Conservation (phyloP, 805 yeast species). For the Candida coquimbonensis region DNA sequence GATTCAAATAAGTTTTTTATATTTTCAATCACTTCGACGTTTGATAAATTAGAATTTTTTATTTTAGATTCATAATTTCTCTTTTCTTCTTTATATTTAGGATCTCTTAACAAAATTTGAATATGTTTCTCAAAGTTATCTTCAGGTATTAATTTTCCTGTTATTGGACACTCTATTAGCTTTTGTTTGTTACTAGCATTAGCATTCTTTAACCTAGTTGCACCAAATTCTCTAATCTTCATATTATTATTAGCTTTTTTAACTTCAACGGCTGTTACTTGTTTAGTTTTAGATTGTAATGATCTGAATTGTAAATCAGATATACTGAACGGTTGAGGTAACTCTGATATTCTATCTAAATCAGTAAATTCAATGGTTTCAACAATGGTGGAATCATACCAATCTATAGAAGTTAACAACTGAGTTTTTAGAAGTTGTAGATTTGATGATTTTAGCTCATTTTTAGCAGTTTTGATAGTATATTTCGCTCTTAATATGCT, state of each 20-base stretch:
- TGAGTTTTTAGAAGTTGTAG: slow-evolving; percentile 32
- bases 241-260: slow-evolving; percentile 17
- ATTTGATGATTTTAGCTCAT: slow-evolving; percentile 29
- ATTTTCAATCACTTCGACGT: slow-evolving; percentile 56
- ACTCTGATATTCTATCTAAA: slow-evolving; percentile 49
- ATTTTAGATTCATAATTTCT: slow-evolving; percentile 50
- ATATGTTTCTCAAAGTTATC: slow-evolving; percentile 66
- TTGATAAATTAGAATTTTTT: slow-evolving; percentile 39
- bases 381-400: slow-evolving; percentile 77
- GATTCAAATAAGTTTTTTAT: slow-evolving; percentile 39
- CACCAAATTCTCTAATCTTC: slow-evolving; percentile 68
- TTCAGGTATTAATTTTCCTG: slow-evolving; percentile 65
- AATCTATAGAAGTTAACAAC: slow-evolving; percentile 71
- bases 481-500: slow-evolving; percentile 38
- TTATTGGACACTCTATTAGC: slow-evolving; percentile 68
- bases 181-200: slow-evolving; percentile 24
- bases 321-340: slow-evolving; percentile 45
- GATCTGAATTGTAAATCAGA: slow-evolving; percentile 58
- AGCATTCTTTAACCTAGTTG: slow-evolving; percentile 42
- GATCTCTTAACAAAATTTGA: slow-evolving; percentile 64
- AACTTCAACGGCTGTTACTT: slow-evolving; percentile 16
- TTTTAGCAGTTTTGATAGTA: slow-evolving; percentile 29
- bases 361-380: slow-evolving; percentile 62
- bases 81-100: slow-evolving; percentile 66
- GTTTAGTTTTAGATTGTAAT: slow-evolving; percentile 26